Percentiles rank a stretch among this genome's conserved stretches.
Conservation (phyloP, 768 basidiomycete species). For the Termitomyces sp. region DNA sequence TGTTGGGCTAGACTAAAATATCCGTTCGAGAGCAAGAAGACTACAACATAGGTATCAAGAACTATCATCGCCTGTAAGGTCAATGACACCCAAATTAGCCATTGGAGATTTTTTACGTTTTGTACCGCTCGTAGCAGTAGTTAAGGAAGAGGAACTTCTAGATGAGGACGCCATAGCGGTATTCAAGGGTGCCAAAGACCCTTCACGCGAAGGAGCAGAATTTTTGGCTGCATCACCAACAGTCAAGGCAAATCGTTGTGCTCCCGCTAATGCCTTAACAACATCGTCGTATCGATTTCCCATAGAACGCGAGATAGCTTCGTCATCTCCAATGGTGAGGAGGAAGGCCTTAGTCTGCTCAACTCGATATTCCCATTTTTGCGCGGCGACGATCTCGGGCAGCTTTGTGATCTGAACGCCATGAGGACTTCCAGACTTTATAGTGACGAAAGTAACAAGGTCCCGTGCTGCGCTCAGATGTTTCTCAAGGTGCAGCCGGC, state of each 20-base stretch:
- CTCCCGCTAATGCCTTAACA: slow-evolving; percentile 19
- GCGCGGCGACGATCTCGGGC: slow-evolving; percentile 18
- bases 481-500: slow-evolving; percentile 23
- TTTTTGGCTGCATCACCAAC: not conserved
- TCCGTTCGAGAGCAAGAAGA: not conserved
- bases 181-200: too few species aligned
- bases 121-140: slow-evolving; percentile 5
- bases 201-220: not conserved
- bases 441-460: slow-evolving; percentile 21
- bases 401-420: slow-evolving; percentile 25
- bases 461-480: slow-evolving; percentile 17
- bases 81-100: slow-evolving; percentile 18
- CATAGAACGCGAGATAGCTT: slow-evolving; percentile 25
- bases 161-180: too few species aligned
- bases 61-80: slow-evolving; percentile 18
- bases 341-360: slow-evolving; percentile 24
- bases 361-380: slow-evolving; percentile 21
- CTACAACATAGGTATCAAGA: too few species aligned
- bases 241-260: slow-evolving; percentile 1
- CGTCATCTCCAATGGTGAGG: slow-evolving; percentile 22
- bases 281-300: slow-evolving; percentile 30
- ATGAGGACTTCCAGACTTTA: slow-evolving; percentile 23
- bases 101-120: slow-evolving; percentile 18
- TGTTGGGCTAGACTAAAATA: too few species aligned
- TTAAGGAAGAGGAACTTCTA: too few species aligned